Evolutionary conservation across 2,329 filamentous ascomycete genomes (phyloP), one percentile per base, ranked within the genome.

Genomic region (Reticulascus tulasneorum): DNA sequence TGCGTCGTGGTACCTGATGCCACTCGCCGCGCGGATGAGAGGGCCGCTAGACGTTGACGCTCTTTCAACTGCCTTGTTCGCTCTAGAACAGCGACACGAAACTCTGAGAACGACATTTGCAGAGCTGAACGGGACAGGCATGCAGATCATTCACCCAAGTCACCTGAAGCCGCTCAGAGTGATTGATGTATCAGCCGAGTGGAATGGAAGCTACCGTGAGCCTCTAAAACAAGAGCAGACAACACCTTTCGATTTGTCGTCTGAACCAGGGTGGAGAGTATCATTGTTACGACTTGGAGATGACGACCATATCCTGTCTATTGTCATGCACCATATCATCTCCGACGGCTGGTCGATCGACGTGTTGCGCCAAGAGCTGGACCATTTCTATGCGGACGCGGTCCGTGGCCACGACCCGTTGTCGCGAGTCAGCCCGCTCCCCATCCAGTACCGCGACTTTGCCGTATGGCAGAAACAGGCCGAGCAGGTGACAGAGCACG

Each of bases 301-400:
- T 0, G 22, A 43, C 1, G 37, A 53, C 2, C 35, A 52, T 34
- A n/a, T 51, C 2, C 33, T 55, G 0, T 53, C 49, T 1, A 52
- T 54, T 7, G 40, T 50, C 2, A 49, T 55, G 46, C 52, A 55
- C 21, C 52, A 54, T 10, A 53, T 52, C 12, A 39, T 54, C 7
- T 49, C 50, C 1, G 52, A 55, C 23, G 52, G 52, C 1, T 54
- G 52, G 52, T 55, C 52, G 3, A 30, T 54, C 5, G 48, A 54
- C 11, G 35, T 50, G 9, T 24, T 54, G 0, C 33, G 35, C 2
- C 34, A 25, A 3, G 52, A 54, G n/a, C 40, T 54, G 7, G 37
- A 19, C 3, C n/a, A 28, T 4, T 43, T 54, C 19, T 55, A 52
- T 23, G 33, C 37, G 1, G 36, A 35, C 31, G 45, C 42, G 3